phyloP scores from a whole-genome alignment of 2,329 filamentous ascomycete species.

The Neofusicoccum cordaticola region DNA sequence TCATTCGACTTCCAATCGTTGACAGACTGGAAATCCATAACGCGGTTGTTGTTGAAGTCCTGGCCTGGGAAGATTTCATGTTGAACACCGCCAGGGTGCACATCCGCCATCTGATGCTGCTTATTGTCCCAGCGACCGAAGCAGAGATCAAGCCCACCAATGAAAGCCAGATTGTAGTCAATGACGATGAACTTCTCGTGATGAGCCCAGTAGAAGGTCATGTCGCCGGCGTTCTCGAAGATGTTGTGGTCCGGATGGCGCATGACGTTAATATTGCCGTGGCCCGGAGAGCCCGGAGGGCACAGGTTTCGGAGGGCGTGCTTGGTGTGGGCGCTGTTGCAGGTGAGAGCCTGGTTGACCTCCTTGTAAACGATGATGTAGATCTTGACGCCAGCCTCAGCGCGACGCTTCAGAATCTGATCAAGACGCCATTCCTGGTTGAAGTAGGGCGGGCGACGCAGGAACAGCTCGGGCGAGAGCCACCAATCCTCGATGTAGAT shows the following conservation, averaged over 20 bases:
- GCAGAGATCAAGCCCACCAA: constrained; percentile 90
- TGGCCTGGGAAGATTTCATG: constrained; percentile 92
- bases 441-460: constrained; percentile 77
- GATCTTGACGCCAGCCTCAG: constrained; percentile 91
- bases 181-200: constrained; percentile 98
- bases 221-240: constrained; percentile 87
- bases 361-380: constrained; percentile 93
- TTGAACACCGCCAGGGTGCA: constrained; percentile 77
- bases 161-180: constrained; percentile 86
- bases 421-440: constrained; percentile 88
- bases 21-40: constrained; percentile 93
- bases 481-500: constrained; percentile 99
- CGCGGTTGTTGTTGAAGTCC: constrained; percentile 96
- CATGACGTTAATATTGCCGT: constrained; percentile 86
- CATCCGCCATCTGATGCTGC: constrained; percentile 81
- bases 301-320: constrained; percentile 77
- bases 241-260: constrained; percentile 94
- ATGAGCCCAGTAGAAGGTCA: constrained; percentile 98
- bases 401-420: constrained; percentile 78
- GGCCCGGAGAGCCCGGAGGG: constrained; percentile 73
- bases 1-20: constrained; percentile 92
- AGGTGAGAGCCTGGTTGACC: constrained; percentile 64
- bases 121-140: constrained; percentile 92
- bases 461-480: constrained; percentile 83
- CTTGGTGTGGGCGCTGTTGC: constrained; percentile 91